phyloP scores from a whole-genome alignment of 768 basidiomycete genomes.

The Coprinopsis cinerea region DNA sequence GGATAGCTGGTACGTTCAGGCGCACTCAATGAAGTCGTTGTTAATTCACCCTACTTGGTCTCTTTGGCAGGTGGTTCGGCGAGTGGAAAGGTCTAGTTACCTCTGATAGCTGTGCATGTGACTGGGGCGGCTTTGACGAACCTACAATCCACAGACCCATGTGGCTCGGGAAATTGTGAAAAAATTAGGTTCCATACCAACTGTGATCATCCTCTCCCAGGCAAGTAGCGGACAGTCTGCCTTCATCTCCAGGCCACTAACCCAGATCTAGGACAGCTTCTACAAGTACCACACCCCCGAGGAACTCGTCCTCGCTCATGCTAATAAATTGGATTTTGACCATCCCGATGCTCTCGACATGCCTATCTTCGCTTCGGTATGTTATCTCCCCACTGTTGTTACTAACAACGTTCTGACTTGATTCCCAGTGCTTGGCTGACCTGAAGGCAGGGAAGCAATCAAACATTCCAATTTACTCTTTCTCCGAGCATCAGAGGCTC shows the following conservation, averaged over 20 bases:
- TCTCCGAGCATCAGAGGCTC: constrained; percentile 80
- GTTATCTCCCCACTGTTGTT: constrained; percentile 19
- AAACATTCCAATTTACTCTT: constrained; percentile 94
- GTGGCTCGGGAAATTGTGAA: constrained; percentile 80
- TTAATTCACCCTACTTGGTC: neutral
- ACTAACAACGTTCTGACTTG: neutral
- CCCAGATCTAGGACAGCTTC: constrained; percentile 72
- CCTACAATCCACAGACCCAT: constrained; percentile 60
- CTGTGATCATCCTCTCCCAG: constrained; percentile 88
- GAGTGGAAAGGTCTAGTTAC: constrained; percentile 66
- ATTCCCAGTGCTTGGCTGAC: constrained; percentile 69
- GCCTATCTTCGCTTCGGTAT: constrained; percentile 72
- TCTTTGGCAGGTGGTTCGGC: constrained; percentile 65
- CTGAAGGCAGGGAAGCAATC: constrained; percentile 78
- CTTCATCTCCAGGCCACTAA: neutral
- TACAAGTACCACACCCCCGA: constrained; percentile 79
- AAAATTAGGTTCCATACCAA: constrained; percentile 76
- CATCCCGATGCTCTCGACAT: constrained; percentile 93
- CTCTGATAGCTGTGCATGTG: constrained; percentile 1
- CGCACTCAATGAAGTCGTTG: neutral
- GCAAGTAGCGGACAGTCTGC: no score
- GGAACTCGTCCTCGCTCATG: constrained; percentile 78
- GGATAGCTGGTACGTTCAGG: constrained; percentile 61
- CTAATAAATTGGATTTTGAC: constrained; percentile 80
- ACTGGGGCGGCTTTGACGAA: neutral